Conservation (phyloP, 2,329 filamentous ascomycete genomes). For the Cytospora mali region DNA sequence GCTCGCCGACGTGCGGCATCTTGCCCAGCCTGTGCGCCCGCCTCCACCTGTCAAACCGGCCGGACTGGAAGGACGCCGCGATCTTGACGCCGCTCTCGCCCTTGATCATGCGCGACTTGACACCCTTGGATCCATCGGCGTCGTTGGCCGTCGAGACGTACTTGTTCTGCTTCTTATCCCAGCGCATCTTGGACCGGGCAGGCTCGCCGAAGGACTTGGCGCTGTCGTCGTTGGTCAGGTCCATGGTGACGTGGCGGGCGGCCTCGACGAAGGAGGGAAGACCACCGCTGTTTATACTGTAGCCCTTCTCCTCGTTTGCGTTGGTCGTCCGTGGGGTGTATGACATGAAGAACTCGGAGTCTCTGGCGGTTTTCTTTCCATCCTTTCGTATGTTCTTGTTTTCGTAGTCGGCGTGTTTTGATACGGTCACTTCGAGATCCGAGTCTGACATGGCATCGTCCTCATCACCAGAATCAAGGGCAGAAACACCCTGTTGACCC, state of each 20-base stretch:
- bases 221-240: slow-evolving; percentile 85
- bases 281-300: slow-evolving; percentile 82
- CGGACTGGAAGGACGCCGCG: slow-evolving; percentile 87
- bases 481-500: slow-evolving; percentile 39
- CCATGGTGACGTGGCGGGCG: slow-evolving; percentile 87
- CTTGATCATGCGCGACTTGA: slow-evolving; percentile 65
- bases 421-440: slow-evolving; percentile 72
- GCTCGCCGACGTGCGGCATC: slow-evolving; percentile 80
- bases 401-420: slow-evolving; percentile 52
- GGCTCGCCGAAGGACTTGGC: slow-evolving; percentile 78
- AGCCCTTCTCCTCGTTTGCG: slow-evolving; percentile 85
- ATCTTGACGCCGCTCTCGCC: slow-evolving; percentile 97
- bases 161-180: slow-evolving; percentile 96
- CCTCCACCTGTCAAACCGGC: slow-evolving; percentile 91
- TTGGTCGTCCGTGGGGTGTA: slow-evolving; percentile 84
- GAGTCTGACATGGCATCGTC: slow-evolving; percentile 62
- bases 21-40: slow-evolving; percentile 79
- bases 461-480: slow-evolving; percentile 51
- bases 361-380: slow-evolving; percentile 55
- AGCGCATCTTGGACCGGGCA: slow-evolving; percentile 77
- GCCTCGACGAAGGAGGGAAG: slow-evolving; percentile 85
- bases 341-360: slow-evolving; percentile 93
- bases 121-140: slow-evolving; percentile 80
- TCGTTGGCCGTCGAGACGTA: slow-evolving; percentile 93
- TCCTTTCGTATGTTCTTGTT: slow-evolving; percentile 45